Conservation (phyloP, 2,329 filamentous ascomycete genomes). For the Talaromyces amestolkiae region DNA sequence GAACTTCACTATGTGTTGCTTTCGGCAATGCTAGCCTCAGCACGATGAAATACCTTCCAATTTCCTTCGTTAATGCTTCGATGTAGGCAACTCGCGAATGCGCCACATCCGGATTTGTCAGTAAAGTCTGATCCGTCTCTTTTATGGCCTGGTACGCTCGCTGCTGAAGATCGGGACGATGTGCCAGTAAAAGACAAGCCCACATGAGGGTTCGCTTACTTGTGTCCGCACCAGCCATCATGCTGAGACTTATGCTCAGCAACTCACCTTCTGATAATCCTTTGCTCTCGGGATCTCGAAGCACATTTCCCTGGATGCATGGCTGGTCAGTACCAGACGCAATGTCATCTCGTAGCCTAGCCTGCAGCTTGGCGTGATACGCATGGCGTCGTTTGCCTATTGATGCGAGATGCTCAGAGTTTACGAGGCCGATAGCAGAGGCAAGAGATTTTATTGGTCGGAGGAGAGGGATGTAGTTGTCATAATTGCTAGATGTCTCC, state of each 20-base stretch:
- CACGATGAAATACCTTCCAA: not conserved
- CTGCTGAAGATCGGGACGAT: constrained; percentile 14
- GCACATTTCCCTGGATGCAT: not conserved
- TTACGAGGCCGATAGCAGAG: not conserved
- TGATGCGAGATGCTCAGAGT: not conserved
- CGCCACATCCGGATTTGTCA: not conserved
- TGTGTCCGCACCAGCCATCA: constrained; percentile 18
- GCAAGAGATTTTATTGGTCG: not conserved
- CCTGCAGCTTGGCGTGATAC: not conserved
- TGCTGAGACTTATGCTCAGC: constrained; percentile 17
- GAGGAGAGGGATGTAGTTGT: not conserved
- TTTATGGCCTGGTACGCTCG: not conserved
- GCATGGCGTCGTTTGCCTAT: not conserved
- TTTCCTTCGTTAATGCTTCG: not conserved
- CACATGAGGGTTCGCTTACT: constrained; percentile 14
- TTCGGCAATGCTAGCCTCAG: not conserved
- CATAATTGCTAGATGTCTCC: not conserved
- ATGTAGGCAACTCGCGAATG: not conserved
- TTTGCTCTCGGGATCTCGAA: not conserved
- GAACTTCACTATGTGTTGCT: not conserved
- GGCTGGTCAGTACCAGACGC: not conserved
- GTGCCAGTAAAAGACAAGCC: constrained; percentile 15
- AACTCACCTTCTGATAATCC: constrained; percentile 6
- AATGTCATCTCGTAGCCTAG: not conserved
- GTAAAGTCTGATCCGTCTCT: not conserved